Evolutionary conservation across 306 rosid species (phyloP).

Genomic region (Quercus rubra): DNA sequence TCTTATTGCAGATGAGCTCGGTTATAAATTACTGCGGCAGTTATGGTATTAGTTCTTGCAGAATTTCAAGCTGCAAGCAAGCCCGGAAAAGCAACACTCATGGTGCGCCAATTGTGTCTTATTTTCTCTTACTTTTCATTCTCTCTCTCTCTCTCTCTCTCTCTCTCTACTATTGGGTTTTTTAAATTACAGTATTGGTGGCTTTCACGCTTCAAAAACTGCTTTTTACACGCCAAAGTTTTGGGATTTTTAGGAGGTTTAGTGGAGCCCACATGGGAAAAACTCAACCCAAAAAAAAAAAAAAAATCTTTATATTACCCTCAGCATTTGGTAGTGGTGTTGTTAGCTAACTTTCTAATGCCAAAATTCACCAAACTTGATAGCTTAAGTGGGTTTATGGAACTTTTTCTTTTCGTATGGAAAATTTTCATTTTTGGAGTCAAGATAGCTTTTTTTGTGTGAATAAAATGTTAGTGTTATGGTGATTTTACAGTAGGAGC

Average conservation of each 20-base stretch:
- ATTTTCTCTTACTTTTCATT: not conserved
- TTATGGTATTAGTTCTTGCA: conserved; percentile 12
- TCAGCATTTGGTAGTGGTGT: not conserved
- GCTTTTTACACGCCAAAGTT: not conserved
- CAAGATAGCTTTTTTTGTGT: not conserved
- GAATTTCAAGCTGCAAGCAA: conserved; percentile 20
- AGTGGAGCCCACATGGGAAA: not conserved
- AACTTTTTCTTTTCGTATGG: not conserved
- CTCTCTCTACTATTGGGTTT: too few relatives aligned
- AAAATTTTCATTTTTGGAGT: not conserved
- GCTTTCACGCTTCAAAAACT: not conserved
- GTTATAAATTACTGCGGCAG: conserved; percentile 23
- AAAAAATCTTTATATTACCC: not conserved
- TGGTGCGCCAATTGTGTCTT: conserved; percentile 20
- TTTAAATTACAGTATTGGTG: too few relatives aligned
- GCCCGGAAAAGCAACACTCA: not conserved
- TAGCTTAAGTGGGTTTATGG: too few relatives aligned
- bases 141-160: too few relatives aligned
- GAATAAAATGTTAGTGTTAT: not conserved
- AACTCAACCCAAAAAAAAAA: not conserved
- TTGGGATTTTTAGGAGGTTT: not conserved
- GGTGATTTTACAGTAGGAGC: not conserved
- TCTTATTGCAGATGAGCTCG: conserved; percentile 31
- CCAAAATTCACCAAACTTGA: too few relatives aligned
- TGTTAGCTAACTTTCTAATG: too few relatives aligned